Evolutionary conservation across 176 grass and related monocot genomes (phyloP), one percentile per base, ranked within the genome.

Genomic region (Avena atlantica): DNA sequence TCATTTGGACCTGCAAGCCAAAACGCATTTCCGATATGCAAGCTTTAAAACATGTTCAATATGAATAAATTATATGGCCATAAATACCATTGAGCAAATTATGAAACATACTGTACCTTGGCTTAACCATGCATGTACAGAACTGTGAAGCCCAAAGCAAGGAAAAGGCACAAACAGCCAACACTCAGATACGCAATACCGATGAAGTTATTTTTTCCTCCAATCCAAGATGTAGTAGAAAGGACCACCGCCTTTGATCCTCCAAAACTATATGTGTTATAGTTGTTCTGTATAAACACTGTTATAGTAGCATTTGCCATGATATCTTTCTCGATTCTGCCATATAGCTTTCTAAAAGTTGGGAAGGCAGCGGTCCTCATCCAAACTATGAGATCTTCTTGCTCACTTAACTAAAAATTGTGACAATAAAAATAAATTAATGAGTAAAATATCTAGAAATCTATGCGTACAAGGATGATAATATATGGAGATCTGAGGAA

Each of bases 371-470:
- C 96, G 2, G 91, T 94, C 89, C 96, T 89, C 96, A 98, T 98
- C 93, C 93, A 98, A 59, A 95, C 96, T 88, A 95, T 95, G 49
- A 98, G 93, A 83, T 95, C 96, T 78, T 98, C 96, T 91, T 95
- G 91, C 84, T 94, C 92, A 84, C 90, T 94, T 74, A 98, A 88
- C 96, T 95, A 62, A 47, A 89, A 44, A 86, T 61, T 37, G 19
- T 68, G 14, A 63, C 21, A 87, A 24, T 2, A 21, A 21, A 14
- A 21, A 2, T 61, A 42, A 70, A 70, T 53, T 16, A 83, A 36
- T n/a, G 48, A 74, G 40, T 60, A 74, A 8, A 57, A 90, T 48
- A 49, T 60, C 11, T 49, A 60, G 1, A 57, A 78, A 27, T 17
- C 68, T 34, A 78, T 63, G 37, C 16, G 44, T 73, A 55, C 27